Evolutionary conservation across 305 asterid species (phyloP), one percentile per base, ranked within the genome.

Genomic region (Rubia balearica): DNA sequence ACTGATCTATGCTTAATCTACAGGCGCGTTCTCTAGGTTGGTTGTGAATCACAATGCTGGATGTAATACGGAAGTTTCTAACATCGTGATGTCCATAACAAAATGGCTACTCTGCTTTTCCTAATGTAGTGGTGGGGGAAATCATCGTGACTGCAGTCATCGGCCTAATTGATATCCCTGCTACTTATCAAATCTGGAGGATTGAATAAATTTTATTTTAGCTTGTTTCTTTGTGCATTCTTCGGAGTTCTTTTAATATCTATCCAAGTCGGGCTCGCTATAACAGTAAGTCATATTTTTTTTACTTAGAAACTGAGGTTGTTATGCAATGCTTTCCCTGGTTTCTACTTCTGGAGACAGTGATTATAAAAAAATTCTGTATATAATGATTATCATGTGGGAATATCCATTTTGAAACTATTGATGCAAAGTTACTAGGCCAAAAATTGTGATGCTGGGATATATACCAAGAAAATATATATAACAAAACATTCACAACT

Each of bases 41-140:
- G 98, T 97, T 0, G 97, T 92, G 85, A 92, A 92, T 73, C 91
- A 92, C 84, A 90, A 92, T 63, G 98, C 98, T 1, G 98, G 97
- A 3, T 86, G 95, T 81, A 92, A 88, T 80, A 87, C 91, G 0
- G 98, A 95, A 12, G 82, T 84, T 41, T 92, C 98, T 16, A 90
- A 92, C 83, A 83, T 92, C 38, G 71, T 87, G 61, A 92, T 90
- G 98, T 86, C 98, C 4, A 82, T 85, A 17, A 92, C 96, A n/a
- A n/a, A n/a, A n/a, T n/a, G n/a, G n/a, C n/a, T n/a, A n/a, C 0
- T 88, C 90, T 0, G 90, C 90, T 96, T 88, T 92, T 12, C 87
- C 96, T 2, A 90, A 88, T 55, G 90, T 92, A 24, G 85, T 92
- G 3, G 68, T 92, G 46, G 96, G 96, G 1, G 92, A 96, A 8